Base-by-base conservation (phyloP, 495 filamentous ascomycete genomes). In the Neurospora tetrasperma region DNA sequence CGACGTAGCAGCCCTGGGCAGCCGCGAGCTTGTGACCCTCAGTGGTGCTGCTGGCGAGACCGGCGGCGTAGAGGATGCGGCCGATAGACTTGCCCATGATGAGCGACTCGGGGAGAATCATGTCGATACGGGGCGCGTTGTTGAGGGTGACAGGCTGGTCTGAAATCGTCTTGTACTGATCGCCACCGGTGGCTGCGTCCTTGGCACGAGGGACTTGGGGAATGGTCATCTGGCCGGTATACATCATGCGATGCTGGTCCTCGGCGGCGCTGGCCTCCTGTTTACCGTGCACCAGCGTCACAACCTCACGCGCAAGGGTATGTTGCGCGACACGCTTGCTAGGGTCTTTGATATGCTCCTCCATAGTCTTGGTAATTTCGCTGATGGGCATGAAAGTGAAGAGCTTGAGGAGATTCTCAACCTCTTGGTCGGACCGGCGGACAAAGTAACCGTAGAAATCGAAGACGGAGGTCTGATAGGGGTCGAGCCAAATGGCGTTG, bases 401-500 rank as follows among this genome's bases (percentile, higher is more conserved):
- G 42, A 97, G 88, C 77, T 93, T 94, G 31, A 99, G 86, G 71
- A 96, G 92, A 5, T 85, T 86, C 80, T 91, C 90, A 0, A 97
- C 88, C 41, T 92, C 90, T 14, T 86, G 88, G 79, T 99, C 96
- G 0, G 94, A 84, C 0, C 90, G 91, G n/a, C 91, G 88, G 41
- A 97, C 85, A 73, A 98, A 96, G 85, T 93, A 98, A 38, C 85
- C 84, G 80, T 98, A 98, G 3, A 98, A 85, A 73, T 98, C 93
- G 75, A 94, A 98, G 0, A 88, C 81, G 31, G 87, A 89, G 1
- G 95, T 97, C 86, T 92, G 87, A 75, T 89, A 89, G 70, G 82
- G 85, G 80, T 97, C 93, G 3, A 99, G 88, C 96, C 96, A 98
- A 27, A 99, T 83, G 3, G 96, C 94, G 79, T 98, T 98, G 16